Evolutionary conservation across 257 asterid genomes (phyloP).

Genomic region (Petunia axillaris): DNA sequence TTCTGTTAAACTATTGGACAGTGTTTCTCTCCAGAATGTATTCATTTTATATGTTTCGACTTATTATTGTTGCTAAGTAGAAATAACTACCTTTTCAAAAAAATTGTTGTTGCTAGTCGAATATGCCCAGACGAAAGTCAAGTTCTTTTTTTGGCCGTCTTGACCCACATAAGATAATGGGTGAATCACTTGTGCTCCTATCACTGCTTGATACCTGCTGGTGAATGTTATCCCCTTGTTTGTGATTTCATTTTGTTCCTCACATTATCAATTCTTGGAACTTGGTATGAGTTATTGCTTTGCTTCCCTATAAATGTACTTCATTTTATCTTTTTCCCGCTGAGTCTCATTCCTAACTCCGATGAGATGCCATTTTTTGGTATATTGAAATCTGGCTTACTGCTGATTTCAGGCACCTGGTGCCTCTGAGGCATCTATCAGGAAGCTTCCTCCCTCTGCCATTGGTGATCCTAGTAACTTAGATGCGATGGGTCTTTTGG

Average conservation of each 20-base stretch:
- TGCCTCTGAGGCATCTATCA: conserved; percentile 72
- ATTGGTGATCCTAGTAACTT: conserved; percentile 72
- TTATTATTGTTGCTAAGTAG: background rate
- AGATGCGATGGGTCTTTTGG: conserved; percentile 79
- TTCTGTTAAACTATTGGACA: background rate
- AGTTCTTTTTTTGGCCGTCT: no score
- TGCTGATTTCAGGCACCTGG: conserved; percentile 69
- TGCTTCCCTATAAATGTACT: no score
- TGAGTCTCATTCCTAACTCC: no score
- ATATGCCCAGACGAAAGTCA: no score
- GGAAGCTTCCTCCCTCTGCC: conserved; percentile 89
- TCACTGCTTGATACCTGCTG: background rate
- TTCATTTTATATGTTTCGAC: background rate
- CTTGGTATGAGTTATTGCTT: background rate
- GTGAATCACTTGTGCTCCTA: background rate
- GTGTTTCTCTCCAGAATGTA: background rate
- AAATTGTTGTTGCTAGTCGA: no score
- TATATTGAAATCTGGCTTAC: conserved; percentile 8
- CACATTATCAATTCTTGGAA: background rate
- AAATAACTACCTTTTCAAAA: no score
- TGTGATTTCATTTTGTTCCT: background rate
- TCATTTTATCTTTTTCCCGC: background rate
- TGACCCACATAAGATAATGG: background rate
- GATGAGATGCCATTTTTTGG: background rate
- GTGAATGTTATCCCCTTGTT: background rate